phyloP scores from a whole-genome alignment of 2,329 filamentous ascomycete species.

The Phialocephala subalpina region DNA sequence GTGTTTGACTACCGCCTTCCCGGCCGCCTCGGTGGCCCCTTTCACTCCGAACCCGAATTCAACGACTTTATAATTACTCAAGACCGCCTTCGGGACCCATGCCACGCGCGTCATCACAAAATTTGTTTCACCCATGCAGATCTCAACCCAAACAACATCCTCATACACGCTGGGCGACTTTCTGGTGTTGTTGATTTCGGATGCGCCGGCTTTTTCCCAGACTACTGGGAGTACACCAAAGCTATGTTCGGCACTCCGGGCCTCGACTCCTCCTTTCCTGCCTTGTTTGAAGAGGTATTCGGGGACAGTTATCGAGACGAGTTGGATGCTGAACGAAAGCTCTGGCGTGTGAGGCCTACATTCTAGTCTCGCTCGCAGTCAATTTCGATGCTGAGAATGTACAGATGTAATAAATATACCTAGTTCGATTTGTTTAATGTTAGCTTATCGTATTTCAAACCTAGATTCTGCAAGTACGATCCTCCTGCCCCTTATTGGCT shows the following conservation, averaged over 20 bases:
- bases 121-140: slow-evolving; percentile 22
- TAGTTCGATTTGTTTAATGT: too few species aligned
- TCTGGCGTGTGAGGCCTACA: too few species aligned
- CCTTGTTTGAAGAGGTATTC: slow-evolving; percentile 11
- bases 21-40: slow-evolving; percentile 7
- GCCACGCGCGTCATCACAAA: slow-evolving; percentile 9
- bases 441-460: too few species aligned
- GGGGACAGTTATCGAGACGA: slow-evolving; percentile 13
- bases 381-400: too few species aligned
- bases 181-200: slow-evolving; percentile 20
- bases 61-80: slow-evolving; percentile 15
- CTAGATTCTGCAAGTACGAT: too few species aligned
- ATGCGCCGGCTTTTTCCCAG: slow-evolving; percentile 18
- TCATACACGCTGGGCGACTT: slow-evolving; percentile 12
- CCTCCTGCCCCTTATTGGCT: too few species aligned
- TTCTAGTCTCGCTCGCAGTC: too few species aligned
- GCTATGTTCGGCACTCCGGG: slow-evolving; percentile 14
- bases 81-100: slow-evolving; percentile 5
- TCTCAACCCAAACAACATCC: slow-evolving; percentile 18
- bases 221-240: slow-evolving; percentile 26
- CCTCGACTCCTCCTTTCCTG: slow-evolving; percentile 4
- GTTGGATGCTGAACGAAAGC: background rate
- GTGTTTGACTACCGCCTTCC: slow-evolving; percentile 22
- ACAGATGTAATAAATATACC: too few species aligned
- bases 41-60: slow-evolving; percentile 15